These are phyloP conservation scores for Arabidopsis hybrid DNA, from an alignment of 441 rosid genomes.

Conservation along the genomic window DNA sequence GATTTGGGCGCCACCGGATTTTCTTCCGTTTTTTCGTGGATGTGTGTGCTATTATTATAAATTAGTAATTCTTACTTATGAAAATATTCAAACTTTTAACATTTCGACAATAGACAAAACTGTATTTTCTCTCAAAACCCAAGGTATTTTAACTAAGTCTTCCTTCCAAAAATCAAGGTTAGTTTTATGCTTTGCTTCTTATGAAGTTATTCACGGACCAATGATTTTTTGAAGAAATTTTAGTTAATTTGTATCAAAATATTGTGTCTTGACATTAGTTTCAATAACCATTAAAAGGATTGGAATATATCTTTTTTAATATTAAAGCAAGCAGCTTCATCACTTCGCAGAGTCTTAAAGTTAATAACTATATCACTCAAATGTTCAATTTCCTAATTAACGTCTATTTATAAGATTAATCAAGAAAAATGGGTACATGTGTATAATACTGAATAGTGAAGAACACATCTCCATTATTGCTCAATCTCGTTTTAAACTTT, in stretches of 20 bases:
- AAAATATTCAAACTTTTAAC: slow-evolving; percentile 18
- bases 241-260: not conserved
- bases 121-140: slow-evolving; percentile 24
- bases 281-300: not conserved
- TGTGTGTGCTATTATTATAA: slow-evolving; percentile 32
- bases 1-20: slow-evolving; percentile 48
- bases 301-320: not conserved
- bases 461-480: not conserved
- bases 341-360: not conserved
- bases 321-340: not conserved
- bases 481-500: not conserved
- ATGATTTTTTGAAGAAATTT: slow-evolving; percentile 9
- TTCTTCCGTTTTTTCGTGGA: slow-evolving; percentile 42
- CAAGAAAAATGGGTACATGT: not conserved
- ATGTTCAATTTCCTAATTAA: too few species aligned
- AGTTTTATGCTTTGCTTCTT: slow-evolving; percentile 23
- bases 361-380: too few species aligned
- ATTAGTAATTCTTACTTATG: not conserved
- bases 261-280: not conserved
- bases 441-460: not conserved
- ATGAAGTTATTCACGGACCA: slow-evolving; percentile 19
- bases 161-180: slow-evolving; percentile 38
- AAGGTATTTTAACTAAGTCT: slow-evolving; percentile 10
- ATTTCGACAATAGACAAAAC: slow-evolving; percentile 11
- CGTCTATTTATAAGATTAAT: not conserved